A percentile compares a stretch with the other conserved stretches of the same genome.
phyloP scores from a whole-genome alignment of 129 eudicot species.

The Arctium lappa region DNA sequence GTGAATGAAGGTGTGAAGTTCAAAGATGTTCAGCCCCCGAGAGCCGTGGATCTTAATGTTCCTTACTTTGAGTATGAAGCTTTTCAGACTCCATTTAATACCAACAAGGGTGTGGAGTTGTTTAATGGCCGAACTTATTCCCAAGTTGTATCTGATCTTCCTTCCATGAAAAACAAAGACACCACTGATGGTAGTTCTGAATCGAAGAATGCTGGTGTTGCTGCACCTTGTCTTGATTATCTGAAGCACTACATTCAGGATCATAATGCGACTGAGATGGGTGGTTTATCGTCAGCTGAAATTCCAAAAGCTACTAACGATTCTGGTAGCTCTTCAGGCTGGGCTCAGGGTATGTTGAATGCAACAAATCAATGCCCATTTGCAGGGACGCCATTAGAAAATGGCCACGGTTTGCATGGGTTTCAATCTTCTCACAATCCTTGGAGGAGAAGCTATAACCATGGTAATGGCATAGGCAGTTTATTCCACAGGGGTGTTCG shows the following conservation, averaged over 20 bases:
- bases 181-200: slow-evolving; percentile 9
- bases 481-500: slow-evolving; percentile 75
- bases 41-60: slow-evolving; percentile 34
- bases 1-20: slow-evolving; percentile 19
- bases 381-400: slow-evolving; percentile 30
- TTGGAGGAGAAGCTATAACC: slow-evolving; percentile 30
- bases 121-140: neutral
- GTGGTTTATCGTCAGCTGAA: slow-evolving; percentile 9
- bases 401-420: slow-evolving; percentile 24
- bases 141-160: neutral
- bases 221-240: neutral
- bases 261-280: neutral
- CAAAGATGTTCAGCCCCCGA: slow-evolving; percentile 13
- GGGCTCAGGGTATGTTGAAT: slow-evolving; percentile 17
- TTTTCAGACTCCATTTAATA: neutral
- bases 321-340: slow-evolving; percentile 21
- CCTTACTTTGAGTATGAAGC: slow-evolving; percentile 24
- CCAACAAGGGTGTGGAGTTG: slow-evolving; percentile 13
- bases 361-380: slow-evolving; percentile 47
- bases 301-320: neutral
- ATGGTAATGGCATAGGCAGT: slow-evolving; percentile 32
- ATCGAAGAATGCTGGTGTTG: slow-evolving; percentile 5
- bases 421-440: slow-evolving; percentile 15
- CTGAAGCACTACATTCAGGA: slow-evolving; percentile 13
- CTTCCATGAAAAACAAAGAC: neutral